Evolutionary conservation across 1,139 yeast genomes (phyloP).

Genomic region (Magnusiomyces suaveolens): DNA sequence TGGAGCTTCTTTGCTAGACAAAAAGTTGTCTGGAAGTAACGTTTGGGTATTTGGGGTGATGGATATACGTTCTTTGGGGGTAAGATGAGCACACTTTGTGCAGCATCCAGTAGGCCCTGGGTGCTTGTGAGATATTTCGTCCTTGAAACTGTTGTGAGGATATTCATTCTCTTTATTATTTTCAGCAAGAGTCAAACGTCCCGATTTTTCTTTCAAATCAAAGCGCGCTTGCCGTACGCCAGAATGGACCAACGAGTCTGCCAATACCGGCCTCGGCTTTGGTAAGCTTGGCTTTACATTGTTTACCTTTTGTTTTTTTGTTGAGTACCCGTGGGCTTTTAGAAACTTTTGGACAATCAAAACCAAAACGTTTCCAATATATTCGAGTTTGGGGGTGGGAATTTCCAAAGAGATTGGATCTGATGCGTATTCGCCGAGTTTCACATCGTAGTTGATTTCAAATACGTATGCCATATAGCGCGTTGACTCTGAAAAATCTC

Average conservation of each 20-base stretch:
- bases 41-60: slow-evolving; percentile 5
- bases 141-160: not conserved
- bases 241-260: not conserved
- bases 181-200: not conserved
- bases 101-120: not conserved
- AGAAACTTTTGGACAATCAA: slow-evolving; percentile 9
- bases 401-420: slow-evolving; percentile 27
- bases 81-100: slow-evolving; percentile 2
- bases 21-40: slow-evolving; percentile 3
- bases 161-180: not conserved
- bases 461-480: slow-evolving; percentile 36
- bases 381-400: slow-evolving; percentile 8
- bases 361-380: slow-evolving; percentile 6
- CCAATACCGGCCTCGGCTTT: slow-evolving; percentile 6
- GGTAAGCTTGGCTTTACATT: not conserved
- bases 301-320: not conserved
- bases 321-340: slow-evolving; percentile 2
- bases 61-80: slow-evolving; percentile 5
- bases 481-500: slow-evolving; percentile 19
- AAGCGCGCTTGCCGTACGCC: slow-evolving; percentile 1
- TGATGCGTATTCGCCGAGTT: slow-evolving; percentile 36
- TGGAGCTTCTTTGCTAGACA: not conserved
- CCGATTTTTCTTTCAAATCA: not conserved
- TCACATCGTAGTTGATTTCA: slow-evolving; percentile 29
- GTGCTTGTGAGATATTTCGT: not conserved